Conservation (phyloP, 2,329 filamentous ascomycete genomes). For the Teratosphaeria nubilosa region DNA sequence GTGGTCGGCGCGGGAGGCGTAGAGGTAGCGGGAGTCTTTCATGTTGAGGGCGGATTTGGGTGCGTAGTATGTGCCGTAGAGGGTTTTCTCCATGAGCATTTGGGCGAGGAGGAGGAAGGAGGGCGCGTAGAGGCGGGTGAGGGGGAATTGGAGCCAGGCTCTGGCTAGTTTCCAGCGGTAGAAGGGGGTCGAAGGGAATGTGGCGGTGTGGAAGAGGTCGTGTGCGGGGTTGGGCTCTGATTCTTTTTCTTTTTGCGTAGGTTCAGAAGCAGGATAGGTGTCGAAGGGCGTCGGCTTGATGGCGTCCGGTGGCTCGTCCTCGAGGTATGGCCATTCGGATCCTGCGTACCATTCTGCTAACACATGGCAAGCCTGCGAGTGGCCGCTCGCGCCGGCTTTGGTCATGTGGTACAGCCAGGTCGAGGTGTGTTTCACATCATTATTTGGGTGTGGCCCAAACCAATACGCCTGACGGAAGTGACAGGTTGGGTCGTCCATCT, state of each 20-base stretch:
- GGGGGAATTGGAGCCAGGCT: conserved; percentile 18
- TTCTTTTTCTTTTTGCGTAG: neutral
- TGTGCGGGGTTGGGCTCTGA: conserved; percentile 2
- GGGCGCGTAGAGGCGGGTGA: conserved; percentile 14
- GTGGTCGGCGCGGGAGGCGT: conserved; percentile 13
- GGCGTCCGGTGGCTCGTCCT: conserved; percentile 24
- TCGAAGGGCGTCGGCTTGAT: conserved; percentile 26
- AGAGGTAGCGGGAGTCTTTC: conserved; percentile 16
- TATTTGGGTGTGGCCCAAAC: conserved; percentile 11
- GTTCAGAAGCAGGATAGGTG: conserved; percentile 12
- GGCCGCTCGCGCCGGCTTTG: conserved; percentile 34
- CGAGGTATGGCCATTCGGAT: conserved; percentile 22
- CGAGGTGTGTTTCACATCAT: conserved; percentile 17
- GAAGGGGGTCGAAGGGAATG: conserved; percentile 16
- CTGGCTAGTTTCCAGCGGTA: conserved; percentile 16
- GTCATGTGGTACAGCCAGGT: conserved; percentile 35
- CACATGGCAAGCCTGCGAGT: conserved; percentile 27
- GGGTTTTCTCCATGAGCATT: conserved; percentile 14
- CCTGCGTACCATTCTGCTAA: conserved; percentile 31
- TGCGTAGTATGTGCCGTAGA: conserved; percentile 14
- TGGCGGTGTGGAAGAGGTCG: conserved; percentile 17
- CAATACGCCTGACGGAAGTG: conserved; percentile 28
- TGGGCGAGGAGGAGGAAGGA: conserved; percentile 17
- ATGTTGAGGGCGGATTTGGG: conserved; percentile 14
- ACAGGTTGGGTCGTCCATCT: conserved; percentile 35